Conservation (phyloP, 331 rosid genomes). For the Dryas integrifolia region DNA sequence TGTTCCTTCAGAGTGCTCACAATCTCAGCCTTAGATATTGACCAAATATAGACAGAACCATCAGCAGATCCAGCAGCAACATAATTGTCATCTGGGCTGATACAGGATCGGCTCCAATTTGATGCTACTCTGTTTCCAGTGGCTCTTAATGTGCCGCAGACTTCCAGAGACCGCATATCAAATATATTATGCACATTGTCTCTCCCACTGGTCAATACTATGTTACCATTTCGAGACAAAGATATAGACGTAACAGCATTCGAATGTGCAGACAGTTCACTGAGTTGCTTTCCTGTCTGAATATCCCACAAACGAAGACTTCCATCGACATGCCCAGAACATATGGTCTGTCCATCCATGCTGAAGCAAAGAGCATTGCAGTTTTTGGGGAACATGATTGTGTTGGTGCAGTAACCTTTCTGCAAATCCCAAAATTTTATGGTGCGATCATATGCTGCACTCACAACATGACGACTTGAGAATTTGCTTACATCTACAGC, state of each 20-base stretch:
- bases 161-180: conserved; percentile 81
- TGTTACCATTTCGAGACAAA: conserved; percentile 74
- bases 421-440: conserved; percentile 92
- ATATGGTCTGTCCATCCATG: conserved; percentile 83
- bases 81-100: conserved; percentile 88
- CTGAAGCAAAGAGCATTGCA: conserved; percentile 90
- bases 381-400: conserved; percentile 72
- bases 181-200: conserved; percentile 86
- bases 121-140: conserved; percentile 78
- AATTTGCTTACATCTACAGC: conserved; percentile 88
- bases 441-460: conserved; percentile 95
- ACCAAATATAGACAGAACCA: conserved; percentile 87
- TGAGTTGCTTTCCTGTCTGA: conserved; percentile 70
- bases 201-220: conserved; percentile 87
- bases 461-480: conserved; percentile 82
- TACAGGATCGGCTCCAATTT: conserved; percentile 95
- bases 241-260: conserved; percentile 78
- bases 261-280: conserved; percentile 95
- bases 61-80: conserved; percentile 94
- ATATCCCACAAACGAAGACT: conserved; percentile 92
- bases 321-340: conserved; percentile 93
- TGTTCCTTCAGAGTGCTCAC: conserved; percentile 83
- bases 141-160: conserved; percentile 77
- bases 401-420: conserved; percentile 92
- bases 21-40: conserved; percentile 65